Base-by-base conservation (phyloP, 169 alveolate species). In the Plasmodium coatneyi region DNA sequence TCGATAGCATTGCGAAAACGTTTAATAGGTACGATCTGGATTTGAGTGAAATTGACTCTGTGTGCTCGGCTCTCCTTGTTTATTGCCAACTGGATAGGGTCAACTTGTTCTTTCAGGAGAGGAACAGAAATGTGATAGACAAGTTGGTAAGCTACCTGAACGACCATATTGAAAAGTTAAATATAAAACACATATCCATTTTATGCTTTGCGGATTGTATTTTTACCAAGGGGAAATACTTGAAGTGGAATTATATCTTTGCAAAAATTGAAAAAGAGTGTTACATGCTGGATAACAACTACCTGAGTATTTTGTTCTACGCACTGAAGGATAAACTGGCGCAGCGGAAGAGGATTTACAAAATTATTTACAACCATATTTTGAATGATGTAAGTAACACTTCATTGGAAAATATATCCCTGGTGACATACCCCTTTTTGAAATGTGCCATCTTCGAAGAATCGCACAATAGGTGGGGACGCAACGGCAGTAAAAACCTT, bases 31-130 rank as follows among this genome's bases (percentile, higher is more conserved):
- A 84, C 41, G 92, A 84, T 74, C 60, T 84, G 32, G 84, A 74
- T 43, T 74, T 84, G 66, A 43, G 84, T 74, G 92, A 84, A 46
- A 43, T 49, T 71, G 92, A 84, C 41, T 12, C 28, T 30, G 72
- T 84, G 9, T 84, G 92, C 30, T 71, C 92, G 14, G 34, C 92
- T 10, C 80, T 84, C 19, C 80, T 84, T 34, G 83, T 74, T 0
- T 74, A 43, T 84, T 84, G 92, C 78, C 34, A 49, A 7, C 70
- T 84, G 16, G 84, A 84, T 32, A 43, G 84, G 70, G 80, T 74
- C 60, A 84, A 84, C 66, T 72, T 84, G 79, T 84, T 84, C 41
- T 74, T 84, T 19, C 92, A 84, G 79, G 92, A 84, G 41, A 84
- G 80, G 80, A 84, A 76, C 41, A 72, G 34, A 30, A 74, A 52